Evolutionary conservation across 2,329 filamentous ascomycete species (phyloP).

Genomic region (Nectriaceae sp.): DNA sequence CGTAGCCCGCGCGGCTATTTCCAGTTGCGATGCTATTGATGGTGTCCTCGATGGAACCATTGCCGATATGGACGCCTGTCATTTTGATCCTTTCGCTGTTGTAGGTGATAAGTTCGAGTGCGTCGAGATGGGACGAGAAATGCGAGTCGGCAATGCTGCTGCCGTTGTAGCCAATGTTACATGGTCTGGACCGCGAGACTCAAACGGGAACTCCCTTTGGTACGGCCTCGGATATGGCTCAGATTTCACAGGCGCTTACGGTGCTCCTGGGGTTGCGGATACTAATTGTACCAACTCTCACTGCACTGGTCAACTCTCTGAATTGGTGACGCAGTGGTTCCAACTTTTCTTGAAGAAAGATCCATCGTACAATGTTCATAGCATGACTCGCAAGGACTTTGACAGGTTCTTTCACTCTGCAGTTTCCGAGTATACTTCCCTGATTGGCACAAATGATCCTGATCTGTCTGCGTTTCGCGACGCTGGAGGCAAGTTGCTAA

Average conservation of each 20-base stretch:
- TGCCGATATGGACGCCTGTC: conserved; percentile 17
- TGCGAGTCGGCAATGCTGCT: neutral
- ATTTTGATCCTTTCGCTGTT: conserved; percentile 15
- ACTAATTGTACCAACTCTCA: conserved; percentile 1
- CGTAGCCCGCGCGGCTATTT: conserved; percentile 2
- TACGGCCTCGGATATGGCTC: conserved; percentile 4
- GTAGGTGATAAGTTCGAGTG: conserved; percentile 12
- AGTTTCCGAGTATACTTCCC: neutral
- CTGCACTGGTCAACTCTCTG: neutral
- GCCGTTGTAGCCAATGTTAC: conserved; percentile 6
- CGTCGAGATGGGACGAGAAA: neutral
- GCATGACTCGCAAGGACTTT: too few species aligned
- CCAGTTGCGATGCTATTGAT: conserved; percentile 22
- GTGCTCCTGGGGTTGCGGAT: neutral
- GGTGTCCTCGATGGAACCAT: conserved; percentile 26
- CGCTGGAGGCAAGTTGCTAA: conserved; percentile 15
- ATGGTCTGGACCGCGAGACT: conserved; percentile 1
- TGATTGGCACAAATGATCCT: conserved; percentile 6
- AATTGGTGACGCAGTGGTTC: neutral
- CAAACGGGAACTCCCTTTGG: conserved; percentile 2
- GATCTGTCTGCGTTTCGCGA: conserved; percentile 14
- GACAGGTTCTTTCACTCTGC: neutral
- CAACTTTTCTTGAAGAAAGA: conserved; percentile 4
- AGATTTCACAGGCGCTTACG: neutral
- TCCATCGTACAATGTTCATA: neutral